Percentiles rank a stretch among this genome's conserved stretches.
Conservation (phyloP, 75 land plant genomes). For the Pinus taeda region DNA sequence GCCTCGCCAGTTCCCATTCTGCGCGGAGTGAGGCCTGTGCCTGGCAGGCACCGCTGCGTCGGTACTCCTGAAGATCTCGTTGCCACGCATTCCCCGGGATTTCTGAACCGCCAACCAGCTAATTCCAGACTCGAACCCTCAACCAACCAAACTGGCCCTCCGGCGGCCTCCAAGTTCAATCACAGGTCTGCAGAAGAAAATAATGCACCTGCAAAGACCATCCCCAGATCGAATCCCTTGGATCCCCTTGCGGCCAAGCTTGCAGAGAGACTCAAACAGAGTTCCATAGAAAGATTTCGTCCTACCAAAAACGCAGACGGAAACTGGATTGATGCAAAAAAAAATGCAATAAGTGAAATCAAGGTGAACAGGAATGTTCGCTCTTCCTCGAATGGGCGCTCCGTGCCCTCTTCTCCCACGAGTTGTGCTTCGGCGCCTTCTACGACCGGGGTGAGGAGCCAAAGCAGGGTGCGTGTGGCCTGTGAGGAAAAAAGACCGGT, state of each 20-base stretch:
- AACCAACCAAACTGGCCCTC: constrained; percentile 2
- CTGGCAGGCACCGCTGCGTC: constrained; percentile 75
- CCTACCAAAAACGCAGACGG: constrained; percentile 18
- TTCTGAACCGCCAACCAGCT: constrained; percentile 32
- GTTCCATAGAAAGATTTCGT: not conserved
- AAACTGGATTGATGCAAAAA: not conserved
- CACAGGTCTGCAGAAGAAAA: not conserved
- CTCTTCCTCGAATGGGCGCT: constrained; percentile 24
- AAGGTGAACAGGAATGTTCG: not conserved
- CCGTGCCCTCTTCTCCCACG: constrained; percentile 59
- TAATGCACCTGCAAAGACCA: not conserved
- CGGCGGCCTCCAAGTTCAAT: constrained; percentile 11
- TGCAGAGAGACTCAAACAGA: constrained; percentile 23
- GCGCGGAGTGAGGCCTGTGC: constrained; percentile 77
- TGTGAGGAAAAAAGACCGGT: not conserved
- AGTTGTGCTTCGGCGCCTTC: constrained; percentile 52
- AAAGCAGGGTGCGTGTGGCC: constrained; percentile 25
- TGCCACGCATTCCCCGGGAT: constrained; percentile 51
- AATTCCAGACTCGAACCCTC: not conserved
- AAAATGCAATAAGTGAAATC: not conserved
- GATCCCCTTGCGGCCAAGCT: constrained; percentile 35
- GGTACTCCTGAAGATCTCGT: constrained; percentile 79
- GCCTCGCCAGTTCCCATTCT: constrained; percentile 77
- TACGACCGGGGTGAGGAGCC: constrained; percentile 41
- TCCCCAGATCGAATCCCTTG: not conserved